Evolutionary conservation across 176 grass and related monocot species (phyloP).

Genomic region (Cocos nucifera): DNA sequence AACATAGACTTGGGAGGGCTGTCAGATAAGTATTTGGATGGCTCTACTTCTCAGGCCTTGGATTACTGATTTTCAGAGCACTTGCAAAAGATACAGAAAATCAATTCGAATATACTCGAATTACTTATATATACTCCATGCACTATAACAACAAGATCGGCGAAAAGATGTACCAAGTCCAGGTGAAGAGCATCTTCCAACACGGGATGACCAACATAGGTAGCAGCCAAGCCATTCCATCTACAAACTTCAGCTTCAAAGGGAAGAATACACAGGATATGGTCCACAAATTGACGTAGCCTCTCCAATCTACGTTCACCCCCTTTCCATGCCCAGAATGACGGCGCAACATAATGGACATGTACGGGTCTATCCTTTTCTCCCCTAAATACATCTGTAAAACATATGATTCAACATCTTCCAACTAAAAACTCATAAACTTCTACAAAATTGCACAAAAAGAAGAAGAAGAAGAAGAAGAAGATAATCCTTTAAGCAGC

Average conservation of each 20-base stretch:
- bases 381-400: conserved; percentile 39
- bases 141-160: too few species aligned
- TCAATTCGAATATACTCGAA: too few species aligned
- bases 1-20: too few species aligned
- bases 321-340: conserved; percentile 98
- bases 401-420: conserved; percentile 7
- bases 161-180: conserved; percentile 38
- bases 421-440: too few species aligned
- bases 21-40: too few species aligned
- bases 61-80: too few species aligned
- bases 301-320: conserved; percentile 71
- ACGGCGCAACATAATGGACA: conserved; percentile 90
- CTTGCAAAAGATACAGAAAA: too few species aligned
- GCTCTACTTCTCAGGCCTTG: too few species aligned
- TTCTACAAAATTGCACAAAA: too few species aligned
- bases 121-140: too few species aligned
- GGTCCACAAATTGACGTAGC: conserved; percentile 59
- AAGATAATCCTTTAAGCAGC: too few species aligned
- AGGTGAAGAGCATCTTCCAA: conserved; percentile 58
- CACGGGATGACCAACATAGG: conserved; percentile 89
- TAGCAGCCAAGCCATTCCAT: conserved; percentile 65
- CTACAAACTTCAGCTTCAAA: conserved; percentile 88
- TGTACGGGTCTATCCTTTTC: conserved; percentile 34
- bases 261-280: conserved; percentile 90
- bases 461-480: too few species aligned